Base-by-base conservation (phyloP, 1,284 basidiomycete genomes). In the Vanrija pseudolonga region DNA sequence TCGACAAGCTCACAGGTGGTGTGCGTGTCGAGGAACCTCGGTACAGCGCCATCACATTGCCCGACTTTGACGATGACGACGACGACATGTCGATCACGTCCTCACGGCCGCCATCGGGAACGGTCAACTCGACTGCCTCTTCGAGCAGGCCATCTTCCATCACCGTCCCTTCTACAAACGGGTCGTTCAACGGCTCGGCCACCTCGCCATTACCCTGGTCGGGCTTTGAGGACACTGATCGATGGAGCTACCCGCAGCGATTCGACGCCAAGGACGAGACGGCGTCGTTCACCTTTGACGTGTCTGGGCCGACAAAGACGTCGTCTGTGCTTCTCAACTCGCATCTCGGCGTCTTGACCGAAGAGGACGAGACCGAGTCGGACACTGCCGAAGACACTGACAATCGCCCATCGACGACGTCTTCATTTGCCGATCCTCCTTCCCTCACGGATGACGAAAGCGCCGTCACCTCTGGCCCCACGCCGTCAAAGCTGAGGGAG, bases 291-390 rank as follows among this genome's bases (percentile, higher is more conserved):
- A 57, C 64, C 26, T 60, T 66, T n/a, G 56, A 47, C 43, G 14
- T 44, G 38, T 37, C 49, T 9, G 52, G 26, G n/a, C 45, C 42
- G 24, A 52, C 22, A 36, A 51, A 49, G 48, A 55, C 45, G 18
- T 60, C 50, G 20, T 60, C 49, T 58, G 49, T 61, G 41, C 48
- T 64, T 41, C 49, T 62, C 36, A 37, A 58, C 54, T 36, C 58
- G 49, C 42, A 68, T 63, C 47, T 56, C 62, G 56, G 64, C 60
- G 32, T 62, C 8, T 28, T 61, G 24, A 51, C 60, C n/a, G 72
- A 73, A 42, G 71, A 69, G 22, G 72, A 74, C 47, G 73, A 73
- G 49, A 66, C 66, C 24, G 71, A 71, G 47, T 69, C 68, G 9
- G 72, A 70, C 15, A 61, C 57, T 9, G 60, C 44, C 18, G 46